Evolutionary conservation across 1,284 basidiomycete genomes (phyloP), one percentile per base, ranked within the genome.

Genomic region (Ustilago bromivora): DNA sequence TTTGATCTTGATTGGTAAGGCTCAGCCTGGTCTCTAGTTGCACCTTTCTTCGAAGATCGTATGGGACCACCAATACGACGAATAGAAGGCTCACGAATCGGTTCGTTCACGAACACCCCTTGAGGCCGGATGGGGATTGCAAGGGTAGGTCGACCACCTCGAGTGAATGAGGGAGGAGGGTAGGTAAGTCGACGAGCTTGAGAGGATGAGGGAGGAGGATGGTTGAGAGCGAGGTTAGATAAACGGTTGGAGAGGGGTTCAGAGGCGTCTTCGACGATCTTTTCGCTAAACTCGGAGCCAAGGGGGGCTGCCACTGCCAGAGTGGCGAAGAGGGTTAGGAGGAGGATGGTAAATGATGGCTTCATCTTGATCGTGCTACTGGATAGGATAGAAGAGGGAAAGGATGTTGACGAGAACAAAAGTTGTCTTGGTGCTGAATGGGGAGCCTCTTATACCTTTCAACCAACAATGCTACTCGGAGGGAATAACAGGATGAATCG

Each of bases 381-480:
- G 23, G 19, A 31, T 3, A 28, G 23, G 23, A 28, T 28, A 28
- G 23, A 2, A 23, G 47, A 23, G 31, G 11, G 47, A 49, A 2
- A 17, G 41, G 41, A 46, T 46, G 12, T 17, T 11, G 41, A 1
- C 15, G n/a, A 46, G 41, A 19, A 46, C 7, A 17, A 15, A 17
- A 46, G 9, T 38, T 38, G 36, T 38, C 13, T 38, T 38, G 36
- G 23, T 28, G 38, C 15, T 36, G 52, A 28, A 36, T 15, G 9
- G 9, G 34, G 31, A 15, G 28, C 28, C 28, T 34, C 40, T 57
- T 57, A 43, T 57, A 57, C 38, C 55, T 57, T 57, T 13, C 55
- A 43, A 32, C 23, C 23, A 4, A 31, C 40, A 2, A 28, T 46
- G 55, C 28, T 2, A 28, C 23, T 28, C 23, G 23, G 23, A 28